Base-by-base conservation (phyloP, 2,329 filamentous ascomycete species). In the Xylaria sp. region DNA sequence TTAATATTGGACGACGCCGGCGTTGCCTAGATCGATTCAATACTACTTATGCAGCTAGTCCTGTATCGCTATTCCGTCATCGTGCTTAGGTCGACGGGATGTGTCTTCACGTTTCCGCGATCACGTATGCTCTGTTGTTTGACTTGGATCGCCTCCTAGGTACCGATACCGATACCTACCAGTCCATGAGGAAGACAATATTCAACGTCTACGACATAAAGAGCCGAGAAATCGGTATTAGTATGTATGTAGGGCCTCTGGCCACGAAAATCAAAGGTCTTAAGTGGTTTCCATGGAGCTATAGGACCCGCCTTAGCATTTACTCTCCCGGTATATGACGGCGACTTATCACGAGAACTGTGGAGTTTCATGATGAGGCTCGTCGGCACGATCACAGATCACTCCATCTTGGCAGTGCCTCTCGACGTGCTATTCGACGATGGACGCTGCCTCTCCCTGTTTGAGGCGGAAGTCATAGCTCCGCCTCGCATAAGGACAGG, bases 261-360 rank as follows among this genome's bases (percentile, higher is more conserved):
- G 25, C 54, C 10, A 34, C 5, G 23, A 54, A 54, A 44, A 44
- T 18, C n/a, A 44, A 9, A 13, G 15, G 41, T 44, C 31, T 44
- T 54, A 23, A 25, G 46, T 52, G 37, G 28, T 34, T 54, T 54
- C 9, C 34, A 46, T 65, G 61, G 66, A 48, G 57, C 18, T 31
- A 44, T 15, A 60, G 20, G 51, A 65, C 56, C 61, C 66, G 57
- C 25, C 66, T 51, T 57, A 46, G 51, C n/a, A 23, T 62, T 56
- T 48, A 23, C 34, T 59, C 41, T 23, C 18, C 41, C 28, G 48
- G 31, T 13, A 39, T 18, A 48, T 44, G 51, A 37, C 39, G 60
- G 18, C 18, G 28, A 34, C 44, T 51, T 51, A 62, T 46, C 28
- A 60, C 37, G 50, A 44, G 34, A 4, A 8, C 15, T 28, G 25